Conservation (phyloP, 2,329 filamentous ascomycete genomes). For the Biscogniauxia mediterranea region DNA sequence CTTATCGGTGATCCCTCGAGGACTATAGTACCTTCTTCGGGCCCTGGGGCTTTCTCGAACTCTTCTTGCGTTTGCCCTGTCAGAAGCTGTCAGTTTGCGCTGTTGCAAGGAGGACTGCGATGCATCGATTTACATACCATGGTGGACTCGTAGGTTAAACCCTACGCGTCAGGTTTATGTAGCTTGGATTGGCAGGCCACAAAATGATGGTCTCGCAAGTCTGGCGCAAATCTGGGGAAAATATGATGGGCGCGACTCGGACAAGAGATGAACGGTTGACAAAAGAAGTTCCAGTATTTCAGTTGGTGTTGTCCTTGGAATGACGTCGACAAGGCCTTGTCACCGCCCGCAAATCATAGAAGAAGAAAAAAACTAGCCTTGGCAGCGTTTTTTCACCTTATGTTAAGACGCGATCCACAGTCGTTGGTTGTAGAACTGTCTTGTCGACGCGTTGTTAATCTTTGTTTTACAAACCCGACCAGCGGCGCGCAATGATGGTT, state of each 20-base stretch:
- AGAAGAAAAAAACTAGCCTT: background rate
- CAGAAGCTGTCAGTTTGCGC: slow-evolving; percentile 2
- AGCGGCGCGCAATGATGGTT: background rate
- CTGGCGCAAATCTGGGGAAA: background rate
- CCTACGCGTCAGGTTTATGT: background rate
- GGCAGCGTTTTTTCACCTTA: background rate
- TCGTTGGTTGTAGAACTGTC: background rate
- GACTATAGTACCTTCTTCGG: slow-evolving; percentile 68
- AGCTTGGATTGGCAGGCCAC: background rate
- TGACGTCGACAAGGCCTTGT: background rate
- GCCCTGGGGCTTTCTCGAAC: slow-evolving; percentile 75
- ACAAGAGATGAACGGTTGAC: background rate
- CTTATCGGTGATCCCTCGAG: background rate
- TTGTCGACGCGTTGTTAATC: background rate
- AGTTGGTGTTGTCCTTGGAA: background rate
- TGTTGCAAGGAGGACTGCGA: background rate
- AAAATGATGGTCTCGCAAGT: background rate
- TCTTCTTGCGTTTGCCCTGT: slow-evolving; percentile 91
- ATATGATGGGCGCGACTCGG: background rate
- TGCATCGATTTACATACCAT: slow-evolving; percentile 20
- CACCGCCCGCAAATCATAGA: background rate
- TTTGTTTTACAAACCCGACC: background rate
- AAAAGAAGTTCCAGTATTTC: background rate
- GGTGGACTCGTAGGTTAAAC: slow-evolving; percentile 2
- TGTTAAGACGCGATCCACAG: background rate